A percentile compares a stretch with the other conserved stretches of the same genome.
phyloP scores from a whole-genome alignment of 2,329 filamentous ascomycete species.

The Colletotrichum agaves region DNA sequence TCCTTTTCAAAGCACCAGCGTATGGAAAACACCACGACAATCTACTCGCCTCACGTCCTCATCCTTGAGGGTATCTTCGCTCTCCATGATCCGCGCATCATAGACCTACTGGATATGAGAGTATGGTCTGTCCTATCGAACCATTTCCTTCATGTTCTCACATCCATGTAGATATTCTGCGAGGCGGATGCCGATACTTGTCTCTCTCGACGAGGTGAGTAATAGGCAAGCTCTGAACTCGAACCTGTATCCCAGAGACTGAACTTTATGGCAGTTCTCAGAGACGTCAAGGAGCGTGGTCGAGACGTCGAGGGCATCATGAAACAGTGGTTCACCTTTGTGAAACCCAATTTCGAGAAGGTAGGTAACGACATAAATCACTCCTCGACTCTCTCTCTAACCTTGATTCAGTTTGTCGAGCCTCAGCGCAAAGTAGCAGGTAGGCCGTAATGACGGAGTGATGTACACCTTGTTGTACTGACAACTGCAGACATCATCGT shows the following conservation, averaged over 20 bases:
- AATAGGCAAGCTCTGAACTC: neutral
- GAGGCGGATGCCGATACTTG: slow-evolving; percentile 97
- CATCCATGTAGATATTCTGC: slow-evolving; percentile 79
- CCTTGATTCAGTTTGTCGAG: slow-evolving; percentile 73
- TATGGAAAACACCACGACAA: slow-evolving; percentile 80
- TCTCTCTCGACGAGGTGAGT: slow-evolving; percentile 84
- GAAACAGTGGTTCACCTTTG: slow-evolving; percentile 96
- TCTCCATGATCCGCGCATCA: slow-evolving; percentile 85
- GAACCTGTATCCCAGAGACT: neutral
- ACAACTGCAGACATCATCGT: slow-evolving; percentile 81
- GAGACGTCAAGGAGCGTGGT: slow-evolving; percentile 89
- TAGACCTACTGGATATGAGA: slow-evolving; percentile 91
- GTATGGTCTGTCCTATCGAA: slow-evolving; percentile 55
- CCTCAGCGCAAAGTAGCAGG: slow-evolving; percentile 89
- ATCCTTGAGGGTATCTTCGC: slow-evolving; percentile 97
- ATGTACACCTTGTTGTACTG: slow-evolving; percentile 17
- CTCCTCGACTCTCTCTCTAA: neutral
- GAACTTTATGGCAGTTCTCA: slow-evolving; percentile 67
- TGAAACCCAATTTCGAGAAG: slow-evolving; percentile 96
- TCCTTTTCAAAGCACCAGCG: slow-evolving; percentile 94
- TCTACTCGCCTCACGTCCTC: slow-evolving; percentile 96
- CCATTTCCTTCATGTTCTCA: neutral
- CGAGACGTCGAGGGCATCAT: slow-evolving; percentile 95
- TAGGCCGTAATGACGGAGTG: slow-evolving; percentile 44
- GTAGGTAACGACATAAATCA: slow-evolving; percentile 45